phyloP scores from a whole-genome alignment of 805 yeast species.

The Ogataea thermomethanolica region DNA sequence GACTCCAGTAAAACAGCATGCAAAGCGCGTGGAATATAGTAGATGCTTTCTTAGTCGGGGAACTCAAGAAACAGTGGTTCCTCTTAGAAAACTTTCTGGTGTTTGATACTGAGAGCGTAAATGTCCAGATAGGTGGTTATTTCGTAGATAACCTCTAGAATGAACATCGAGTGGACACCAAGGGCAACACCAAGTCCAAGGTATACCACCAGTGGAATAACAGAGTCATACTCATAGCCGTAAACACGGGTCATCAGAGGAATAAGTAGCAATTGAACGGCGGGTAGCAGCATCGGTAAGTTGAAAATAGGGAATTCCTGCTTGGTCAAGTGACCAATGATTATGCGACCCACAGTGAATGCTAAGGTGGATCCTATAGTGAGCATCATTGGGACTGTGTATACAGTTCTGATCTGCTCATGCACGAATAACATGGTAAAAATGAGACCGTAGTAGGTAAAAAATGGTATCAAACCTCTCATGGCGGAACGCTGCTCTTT shows the following conservation, averaged over 20 bases:
- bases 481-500: constrained; percentile 36
- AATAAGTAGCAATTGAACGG: constrained; percentile 41
- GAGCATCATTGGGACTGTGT: constrained; percentile 55
- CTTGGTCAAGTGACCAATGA: constrained; percentile 77
- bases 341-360: constrained; percentile 85
- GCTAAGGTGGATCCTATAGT: constrained; percentile 78
- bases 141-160: constrained; percentile 73
- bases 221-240: constrained; percentile 37
- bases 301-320: constrained; percentile 74
- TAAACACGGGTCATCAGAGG: constrained; percentile 35
- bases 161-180: constrained; percentile 67
- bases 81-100: constrained; percentile 48
- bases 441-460: constrained; percentile 48
- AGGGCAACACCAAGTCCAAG: constrained; percentile 63
- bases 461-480: constrained; percentile 66
- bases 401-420: constrained; percentile 46
- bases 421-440: constrained; percentile 45
- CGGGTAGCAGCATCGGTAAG: constrained; percentile 66
- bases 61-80: too few relatives aligned
- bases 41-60: not conserved
- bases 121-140: constrained; percentile 81
- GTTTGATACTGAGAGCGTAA: constrained; percentile 79
- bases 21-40: not conserved
- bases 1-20: not conserved
- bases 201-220: constrained; percentile 56